These are phyloP conservation scores for Cercospora brassicicola DNA, from an alignment of 2,329 filamentous ascomycete genomes.

Conservation along the genomic window DNA sequence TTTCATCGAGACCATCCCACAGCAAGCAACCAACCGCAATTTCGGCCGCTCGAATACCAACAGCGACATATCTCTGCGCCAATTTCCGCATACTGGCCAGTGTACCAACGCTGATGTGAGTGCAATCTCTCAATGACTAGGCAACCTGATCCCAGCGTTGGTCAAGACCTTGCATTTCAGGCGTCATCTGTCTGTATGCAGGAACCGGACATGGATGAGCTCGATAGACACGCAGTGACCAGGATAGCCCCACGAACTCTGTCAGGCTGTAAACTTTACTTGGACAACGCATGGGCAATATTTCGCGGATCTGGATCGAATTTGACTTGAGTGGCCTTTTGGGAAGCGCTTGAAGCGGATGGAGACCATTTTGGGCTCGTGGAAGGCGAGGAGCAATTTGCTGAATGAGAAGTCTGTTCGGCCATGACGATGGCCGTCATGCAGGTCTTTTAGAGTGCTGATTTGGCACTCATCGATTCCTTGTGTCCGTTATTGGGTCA, in stretches of 20 bases:
- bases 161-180: not conserved
- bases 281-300: not conserved
- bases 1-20: not conserved
- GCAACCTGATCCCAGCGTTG: not conserved
- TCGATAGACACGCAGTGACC: not conserved
- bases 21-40: not conserved
- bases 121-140: constrained; percentile 6
- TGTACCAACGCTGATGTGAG: constrained; percentile 3
- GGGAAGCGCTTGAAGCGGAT: not conserved
- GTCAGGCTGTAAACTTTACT: not conserved
- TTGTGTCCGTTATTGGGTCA: not conserved
- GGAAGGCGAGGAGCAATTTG: not conserved
- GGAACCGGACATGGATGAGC: not conserved
- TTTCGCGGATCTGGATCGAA: not conserved
- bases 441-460: not conserved
- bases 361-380: not conserved
- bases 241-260: not conserved
- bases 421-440: not conserved
- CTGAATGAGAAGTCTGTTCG: not conserved
- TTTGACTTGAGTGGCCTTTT: not conserved
- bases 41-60: not conserved
- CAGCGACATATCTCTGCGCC: not conserved
- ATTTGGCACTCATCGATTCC: not conserved
- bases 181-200: not conserved
- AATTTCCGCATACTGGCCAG: not conserved